Percentiles rank a stretch among this genome's conserved stretches.
Conservation (phyloP, 257 asterid genomes). For the Ilex aquifolium region DNA sequence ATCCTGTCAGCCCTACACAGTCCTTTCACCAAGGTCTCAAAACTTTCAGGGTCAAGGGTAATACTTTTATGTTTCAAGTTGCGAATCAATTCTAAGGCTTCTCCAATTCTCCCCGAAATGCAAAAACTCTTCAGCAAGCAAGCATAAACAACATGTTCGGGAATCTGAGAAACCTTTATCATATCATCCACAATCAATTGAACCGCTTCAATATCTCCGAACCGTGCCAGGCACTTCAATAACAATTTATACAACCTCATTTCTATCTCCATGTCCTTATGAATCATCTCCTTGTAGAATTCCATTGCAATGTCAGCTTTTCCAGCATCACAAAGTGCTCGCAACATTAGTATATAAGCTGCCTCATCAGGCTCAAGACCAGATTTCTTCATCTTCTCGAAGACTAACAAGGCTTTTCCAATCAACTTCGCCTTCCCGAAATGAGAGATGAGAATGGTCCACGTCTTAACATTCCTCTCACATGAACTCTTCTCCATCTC, state of each 20-base stretch:
- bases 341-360: slow-evolving; percentile 47
- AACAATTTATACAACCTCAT: slow-evolving; percentile 31
- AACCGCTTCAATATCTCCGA: slow-evolving; percentile 43
- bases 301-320: slow-evolving; percentile 64
- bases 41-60: slow-evolving; percentile 34
- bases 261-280: slow-evolving; percentile 40
- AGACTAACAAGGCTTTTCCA: slow-evolving; percentile 52
- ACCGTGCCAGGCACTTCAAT: slow-evolving; percentile 56
- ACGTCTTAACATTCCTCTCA: slow-evolving; percentile 53
- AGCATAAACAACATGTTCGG: slow-evolving; percentile 35
- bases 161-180: slow-evolving; percentile 37
- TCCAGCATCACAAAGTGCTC: slow-evolving; percentile 45
- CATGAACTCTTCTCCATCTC: slow-evolving; percentile 58
- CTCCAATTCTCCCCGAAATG: slow-evolving; percentile 56
- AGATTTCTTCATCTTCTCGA: slow-evolving; percentile 66
- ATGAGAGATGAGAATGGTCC: slow-evolving; percentile 59
- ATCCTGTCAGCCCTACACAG: slow-evolving; percentile 62
- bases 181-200: slow-evolving; percentile 47
- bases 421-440: slow-evolving; percentile 53
- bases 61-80: slow-evolving; percentile 47
- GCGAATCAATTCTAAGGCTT: slow-evolving; percentile 71
- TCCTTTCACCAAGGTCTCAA: slow-evolving; percentile 63
- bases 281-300: slow-evolving; percentile 68
- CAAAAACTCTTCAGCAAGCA: slow-evolving; percentile 66
- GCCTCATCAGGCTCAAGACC: slow-evolving; percentile 52